A percentile compares a stretch with the other conserved stretches of the same genome.
These are phyloP conservation scores for Boletus rex-veris DNA, from an alignment of 768 basidiomycete genomes.

Conservation along the genomic window DNA sequence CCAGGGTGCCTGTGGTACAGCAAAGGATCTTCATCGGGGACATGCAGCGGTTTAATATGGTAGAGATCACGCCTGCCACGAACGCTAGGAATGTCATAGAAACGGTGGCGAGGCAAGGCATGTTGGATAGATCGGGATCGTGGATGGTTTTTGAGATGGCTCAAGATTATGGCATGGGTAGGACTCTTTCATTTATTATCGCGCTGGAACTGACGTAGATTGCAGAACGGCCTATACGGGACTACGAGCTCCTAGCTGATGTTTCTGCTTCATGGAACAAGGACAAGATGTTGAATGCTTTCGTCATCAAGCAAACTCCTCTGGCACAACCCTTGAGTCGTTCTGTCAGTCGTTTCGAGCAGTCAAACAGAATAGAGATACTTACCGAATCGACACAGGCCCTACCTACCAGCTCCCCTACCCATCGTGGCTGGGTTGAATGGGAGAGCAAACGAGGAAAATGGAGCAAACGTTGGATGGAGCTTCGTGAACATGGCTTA, in stretches of 20 bases:
- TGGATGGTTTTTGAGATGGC: conserved; percentile 93
- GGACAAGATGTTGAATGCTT: conserved; percentile 73
- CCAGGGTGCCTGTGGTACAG: conserved; percentile 42
- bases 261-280: conserved; percentile 87
- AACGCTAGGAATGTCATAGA: conserved; percentile 71
- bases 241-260: conserved; percentile 79
- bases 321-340: conserved; percentile 57
- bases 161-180: conserved; percentile 92
- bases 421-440: conserved; percentile 66
- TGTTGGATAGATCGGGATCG: conserved; percentile 58
- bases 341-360: conserved; percentile 42
- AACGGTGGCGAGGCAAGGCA: conserved; percentile 61
- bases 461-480: conserved; percentile 92
- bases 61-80: conserved; percentile 66
- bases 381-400: conserved; percentile 43
- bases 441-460: conserved; percentile 90
- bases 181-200: conserved; percentile 17
- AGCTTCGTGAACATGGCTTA: conserved; percentile 79
- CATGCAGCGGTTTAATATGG: conserved; percentile 69
- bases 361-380: conserved; percentile 33
- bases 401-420: conserved; percentile 45
- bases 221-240: conserved; percentile 84
- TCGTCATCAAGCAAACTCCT: conserved; percentile 74
- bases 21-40: conserved; percentile 77
- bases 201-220: conserved; percentile 10